Evolutionary conservation across 306 rosid genomes (phyloP).

Genomic region (Castanea sativa): DNA sequence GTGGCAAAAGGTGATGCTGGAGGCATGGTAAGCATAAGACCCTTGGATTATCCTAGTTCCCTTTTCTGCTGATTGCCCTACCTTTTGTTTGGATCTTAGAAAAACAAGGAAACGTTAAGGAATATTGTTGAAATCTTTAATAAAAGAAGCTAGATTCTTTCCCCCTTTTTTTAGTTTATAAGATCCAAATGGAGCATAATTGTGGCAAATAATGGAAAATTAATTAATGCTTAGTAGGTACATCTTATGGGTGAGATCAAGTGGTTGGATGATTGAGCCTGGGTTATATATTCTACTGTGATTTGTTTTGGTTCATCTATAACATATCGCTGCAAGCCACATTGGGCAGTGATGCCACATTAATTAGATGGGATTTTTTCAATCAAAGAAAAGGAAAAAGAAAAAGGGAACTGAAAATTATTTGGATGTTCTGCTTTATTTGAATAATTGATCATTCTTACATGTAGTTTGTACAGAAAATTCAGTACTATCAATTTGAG

Average conservation of each 20-base stretch:
- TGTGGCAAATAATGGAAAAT: neutral
- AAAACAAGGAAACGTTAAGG: neutral
- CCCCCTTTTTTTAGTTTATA: neutral
- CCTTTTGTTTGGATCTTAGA: too few relatives aligned
- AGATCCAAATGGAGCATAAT: neutral
- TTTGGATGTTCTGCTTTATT: neutral
- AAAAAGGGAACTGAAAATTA: neutral
- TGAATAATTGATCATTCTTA: neutral
- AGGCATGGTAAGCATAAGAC: conserved; percentile 2
- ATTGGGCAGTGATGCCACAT: neutral
- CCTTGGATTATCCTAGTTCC: neutral
- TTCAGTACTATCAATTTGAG: neutral
- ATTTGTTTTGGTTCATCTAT: neutral
- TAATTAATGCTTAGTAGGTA: neutral
- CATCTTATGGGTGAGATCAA: neutral
- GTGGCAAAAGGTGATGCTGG: neutral
- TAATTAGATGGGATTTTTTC: neutral
- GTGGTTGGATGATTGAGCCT: neutral
- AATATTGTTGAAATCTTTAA: neutral
- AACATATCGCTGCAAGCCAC: neutral
- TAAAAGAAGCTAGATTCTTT: neutral
- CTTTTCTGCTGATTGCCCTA: neutral
- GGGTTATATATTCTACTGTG: neutral
- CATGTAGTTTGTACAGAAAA: neutral
- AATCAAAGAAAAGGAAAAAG: neutral